phyloP scores from a whole-genome alignment of 2,329 filamentous ascomycete species.

The Pleomassaria siparia region DNA sequence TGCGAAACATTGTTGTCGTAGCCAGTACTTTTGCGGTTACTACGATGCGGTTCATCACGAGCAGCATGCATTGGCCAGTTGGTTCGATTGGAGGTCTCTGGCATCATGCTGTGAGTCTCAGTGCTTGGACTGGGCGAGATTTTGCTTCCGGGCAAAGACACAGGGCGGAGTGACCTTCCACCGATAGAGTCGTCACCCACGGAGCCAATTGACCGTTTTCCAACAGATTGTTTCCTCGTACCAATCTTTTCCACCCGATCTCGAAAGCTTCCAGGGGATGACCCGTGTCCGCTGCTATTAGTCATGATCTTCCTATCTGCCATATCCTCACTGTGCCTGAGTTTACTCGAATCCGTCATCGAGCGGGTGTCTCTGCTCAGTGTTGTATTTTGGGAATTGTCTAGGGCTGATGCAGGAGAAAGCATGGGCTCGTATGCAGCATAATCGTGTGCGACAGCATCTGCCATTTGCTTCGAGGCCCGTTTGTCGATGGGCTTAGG shows the following conservation, averaged over 20 bases:
- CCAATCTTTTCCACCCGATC: not conserved
- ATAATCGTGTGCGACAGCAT: constrained; percentile 24
- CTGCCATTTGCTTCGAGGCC: not conserved
- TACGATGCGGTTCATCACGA: constrained; percentile 6
- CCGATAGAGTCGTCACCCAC: not conserved
- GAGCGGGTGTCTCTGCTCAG: constrained; percentile 22
- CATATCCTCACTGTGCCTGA: constrained; percentile 57
- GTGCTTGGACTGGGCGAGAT: not conserved
- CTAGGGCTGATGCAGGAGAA: constrained; percentile 11
- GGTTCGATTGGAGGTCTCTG: constrained; percentile 5
- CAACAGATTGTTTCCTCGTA: not conserved
- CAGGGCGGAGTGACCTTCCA: not conserved
- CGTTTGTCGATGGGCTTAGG: not conserved
- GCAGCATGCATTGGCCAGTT: constrained; percentile 8
- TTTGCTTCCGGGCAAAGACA: not conserved
- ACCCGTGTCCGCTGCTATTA: constrained; percentile 9
- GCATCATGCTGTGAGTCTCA: not conserved
- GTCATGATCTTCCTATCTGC: constrained; percentile 31
- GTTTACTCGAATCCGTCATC: constrained; percentile 12
- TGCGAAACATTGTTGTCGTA: not conserved
- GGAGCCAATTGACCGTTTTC: not conserved
- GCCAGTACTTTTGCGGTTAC: not conserved
- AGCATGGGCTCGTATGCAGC: constrained; percentile 20
- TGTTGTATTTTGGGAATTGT: constrained; percentile 18
- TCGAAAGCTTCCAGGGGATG: constrained; percentile 4